A percentile compares a stretch with the other conserved stretches of the same genome.
Conservation (phyloP, 2,329 filamentous ascomycete species). For the Ophiostoma sp. region DNA sequence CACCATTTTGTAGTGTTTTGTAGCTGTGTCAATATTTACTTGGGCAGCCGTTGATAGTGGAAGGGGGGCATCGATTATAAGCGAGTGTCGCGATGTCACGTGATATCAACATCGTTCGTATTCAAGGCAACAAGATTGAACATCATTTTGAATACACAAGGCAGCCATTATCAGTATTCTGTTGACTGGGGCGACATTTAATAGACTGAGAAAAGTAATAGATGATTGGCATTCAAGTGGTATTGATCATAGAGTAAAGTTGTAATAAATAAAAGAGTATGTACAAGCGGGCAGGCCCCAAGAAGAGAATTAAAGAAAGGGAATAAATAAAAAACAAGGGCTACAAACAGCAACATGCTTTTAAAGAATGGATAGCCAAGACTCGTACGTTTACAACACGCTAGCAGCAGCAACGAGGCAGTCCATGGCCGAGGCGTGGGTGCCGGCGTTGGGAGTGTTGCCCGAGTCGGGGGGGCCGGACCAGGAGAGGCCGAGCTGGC, state of each 20-base stretch:
- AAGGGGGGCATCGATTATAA: constrained; percentile 3
- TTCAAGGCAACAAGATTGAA: neutral
- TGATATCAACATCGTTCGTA: neutral
- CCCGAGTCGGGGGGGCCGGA: constrained; percentile 47
- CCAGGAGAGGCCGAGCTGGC: constrained; percentile 59
- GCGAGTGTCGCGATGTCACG: neutral
- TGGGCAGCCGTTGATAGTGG: neutral
- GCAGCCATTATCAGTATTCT: neutral
- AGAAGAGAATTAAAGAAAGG: neutral
- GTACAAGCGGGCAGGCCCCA: neutral
- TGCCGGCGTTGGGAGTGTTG: constrained; percentile 46
- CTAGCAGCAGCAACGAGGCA: constrained; percentile 54
- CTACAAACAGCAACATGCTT: neutral
- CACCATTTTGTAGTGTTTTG: neutral
- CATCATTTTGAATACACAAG: neutral
- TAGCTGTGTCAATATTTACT: neutral
- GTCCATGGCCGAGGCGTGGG: constrained; percentile 62
- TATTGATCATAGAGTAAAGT: neutral
- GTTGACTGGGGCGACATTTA: too few species aligned
- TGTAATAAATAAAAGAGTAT: neutral
- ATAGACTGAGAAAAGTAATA: too few species aligned
- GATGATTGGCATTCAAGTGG: too few species aligned
- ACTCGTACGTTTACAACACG: constrained; percentile 34
- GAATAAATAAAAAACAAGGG: neutral
- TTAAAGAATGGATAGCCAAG: neutral